These are phyloP conservation scores for Cardamine resedifolia DNA, from an alignment of 345 rosid species.

Conservation along the genomic window DNA sequence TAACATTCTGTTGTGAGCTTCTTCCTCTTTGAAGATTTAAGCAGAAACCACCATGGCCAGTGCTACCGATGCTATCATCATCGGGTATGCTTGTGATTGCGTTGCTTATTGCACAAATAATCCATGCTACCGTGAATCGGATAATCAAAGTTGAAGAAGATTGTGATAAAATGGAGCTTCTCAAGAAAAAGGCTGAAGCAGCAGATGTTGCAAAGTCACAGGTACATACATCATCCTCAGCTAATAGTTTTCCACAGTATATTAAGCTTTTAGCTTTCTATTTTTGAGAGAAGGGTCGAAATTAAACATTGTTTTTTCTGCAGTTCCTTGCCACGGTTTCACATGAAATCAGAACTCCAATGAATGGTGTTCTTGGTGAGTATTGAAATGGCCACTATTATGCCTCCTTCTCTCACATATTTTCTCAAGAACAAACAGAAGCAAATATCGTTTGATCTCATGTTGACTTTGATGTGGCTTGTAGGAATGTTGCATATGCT, in stretches of 20 bases:
- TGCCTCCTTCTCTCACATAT: background rate
- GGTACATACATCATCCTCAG: conserved; percentile 43
- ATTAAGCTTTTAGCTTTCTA: conserved; percentile 12
- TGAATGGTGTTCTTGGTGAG: conserved; percentile 99
- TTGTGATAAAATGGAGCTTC: conserved; percentile 67
- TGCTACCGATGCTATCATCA: conserved; percentile 61
- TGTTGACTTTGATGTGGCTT: conserved; percentile 30
- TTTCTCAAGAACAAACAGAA: background rate
- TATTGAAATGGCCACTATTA: conserved; percentile 9
- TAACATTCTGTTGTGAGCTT: conserved; percentile 24
- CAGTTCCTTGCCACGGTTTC: conserved; percentile 99
- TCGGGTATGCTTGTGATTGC: conserved; percentile 75
- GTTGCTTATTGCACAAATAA: conserved; percentile 69
- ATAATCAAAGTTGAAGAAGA: conserved; percentile 91
- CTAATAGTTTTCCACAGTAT: conserved; percentile 3
- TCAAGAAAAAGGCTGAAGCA: conserved; percentile 78
- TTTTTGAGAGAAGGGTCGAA: conserved; percentile 10
- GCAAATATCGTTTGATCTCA: conserved; percentile 8
- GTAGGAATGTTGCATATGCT: conserved; percentile 95
- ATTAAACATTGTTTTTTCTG: conserved; percentile 30
- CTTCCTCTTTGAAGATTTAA: conserved; percentile 59
- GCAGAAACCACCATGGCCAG: conserved; percentile 82
- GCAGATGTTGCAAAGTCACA: conserved; percentile 98
- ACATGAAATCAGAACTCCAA: conserved; percentile 97
- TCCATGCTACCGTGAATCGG: conserved; percentile 77